phyloP scores from a whole-genome alignment of 106 monocot species.

The Phalaenopsis aphrodite region DNA sequence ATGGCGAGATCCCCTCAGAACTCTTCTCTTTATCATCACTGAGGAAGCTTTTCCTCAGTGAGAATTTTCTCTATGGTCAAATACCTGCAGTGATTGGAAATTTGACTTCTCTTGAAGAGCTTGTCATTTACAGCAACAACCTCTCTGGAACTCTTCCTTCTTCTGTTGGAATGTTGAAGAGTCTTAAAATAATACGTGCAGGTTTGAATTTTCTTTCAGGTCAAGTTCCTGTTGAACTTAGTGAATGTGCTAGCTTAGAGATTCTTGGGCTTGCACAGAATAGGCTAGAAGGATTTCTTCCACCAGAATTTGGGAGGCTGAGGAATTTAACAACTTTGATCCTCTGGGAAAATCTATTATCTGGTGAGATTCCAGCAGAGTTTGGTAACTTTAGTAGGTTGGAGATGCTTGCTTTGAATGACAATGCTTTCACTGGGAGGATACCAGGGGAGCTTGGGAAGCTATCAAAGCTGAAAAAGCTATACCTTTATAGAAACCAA shows the following conservation, averaged over 20 bases:
- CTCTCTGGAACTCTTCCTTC: conserved; percentile 62
- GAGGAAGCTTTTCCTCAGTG: conserved; percentile 57
- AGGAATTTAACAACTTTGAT: conserved; percentile 68
- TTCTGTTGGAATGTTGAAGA: conserved; percentile 36
- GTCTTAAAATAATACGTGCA: conserved; percentile 59
- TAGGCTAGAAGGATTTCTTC: conserved; percentile 35
- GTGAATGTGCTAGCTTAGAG: conserved; percentile 45
- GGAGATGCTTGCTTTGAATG: conserved; percentile 56
- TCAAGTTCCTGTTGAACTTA: conserved; percentile 49
- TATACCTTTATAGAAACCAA: conserved; percentile 68
- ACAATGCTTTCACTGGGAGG: conserved; percentile 48
- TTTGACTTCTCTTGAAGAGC: conserved; percentile 44
- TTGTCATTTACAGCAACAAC: conserved; percentile 80
- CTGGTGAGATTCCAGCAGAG: conserved; percentile 58
- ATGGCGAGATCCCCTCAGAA: conserved; percentile 45
- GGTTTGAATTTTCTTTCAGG: conserved; percentile 61
- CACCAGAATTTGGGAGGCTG: conserved; percentile 33
- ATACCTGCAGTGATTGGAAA: conserved; percentile 47
- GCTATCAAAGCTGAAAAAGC: conserved; percentile 34
- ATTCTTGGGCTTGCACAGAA: conserved; percentile 69
- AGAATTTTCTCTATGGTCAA: conserved; percentile 58
- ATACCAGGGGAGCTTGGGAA: conserved; percentile 61
- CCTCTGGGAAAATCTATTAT: conserved; percentile 61
- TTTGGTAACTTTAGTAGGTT: conserved; percentile 46
- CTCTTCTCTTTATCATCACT: conserved; percentile 31